Evolutionary conservation across 495 filamentous ascomycete species (phyloP).

Genomic region (Aspergillus wentii): DNA sequence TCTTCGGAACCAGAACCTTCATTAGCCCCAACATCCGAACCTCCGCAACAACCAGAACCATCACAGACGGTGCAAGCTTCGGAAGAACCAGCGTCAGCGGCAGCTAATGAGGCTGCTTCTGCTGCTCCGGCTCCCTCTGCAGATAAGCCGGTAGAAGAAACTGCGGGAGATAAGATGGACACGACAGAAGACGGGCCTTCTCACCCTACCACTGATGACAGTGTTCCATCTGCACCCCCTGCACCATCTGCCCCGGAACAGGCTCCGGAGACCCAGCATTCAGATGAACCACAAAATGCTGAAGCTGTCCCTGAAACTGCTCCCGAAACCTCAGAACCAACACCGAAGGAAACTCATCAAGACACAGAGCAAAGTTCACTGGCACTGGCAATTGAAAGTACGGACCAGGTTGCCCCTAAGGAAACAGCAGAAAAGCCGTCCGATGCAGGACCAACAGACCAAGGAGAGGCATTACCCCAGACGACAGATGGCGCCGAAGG

Average conservation of each 20-base stretch:
- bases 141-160: too few species aligned
- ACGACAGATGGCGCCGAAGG: neutral
- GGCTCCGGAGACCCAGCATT: neutral
- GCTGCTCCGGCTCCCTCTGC: neutral
- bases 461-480: neutral
- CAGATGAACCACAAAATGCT: neutral
- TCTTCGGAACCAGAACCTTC: conserved; percentile 3
- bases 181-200: too few species aligned
- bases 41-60: conserved; percentile 1
- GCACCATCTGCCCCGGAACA: neutral
- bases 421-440: conserved; percentile 1
- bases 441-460: conserved; percentile 4
- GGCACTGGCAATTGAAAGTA: neutral
- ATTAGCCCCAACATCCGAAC: conserved; percentile 2
- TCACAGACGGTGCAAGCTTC: too few species aligned
- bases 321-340: neutral
- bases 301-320: neutral
- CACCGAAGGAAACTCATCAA: neutral
- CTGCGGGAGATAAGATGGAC: too few species aligned
- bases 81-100: too few species aligned
- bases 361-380: neutral
- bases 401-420: conserved; percentile 4
- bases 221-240: too few species aligned
- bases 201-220: too few species aligned
- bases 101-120: too few species aligned